Evolutionary conservation across 805 yeast genomes (phyloP).

Genomic region (Candida methanosorbosa): DNA sequence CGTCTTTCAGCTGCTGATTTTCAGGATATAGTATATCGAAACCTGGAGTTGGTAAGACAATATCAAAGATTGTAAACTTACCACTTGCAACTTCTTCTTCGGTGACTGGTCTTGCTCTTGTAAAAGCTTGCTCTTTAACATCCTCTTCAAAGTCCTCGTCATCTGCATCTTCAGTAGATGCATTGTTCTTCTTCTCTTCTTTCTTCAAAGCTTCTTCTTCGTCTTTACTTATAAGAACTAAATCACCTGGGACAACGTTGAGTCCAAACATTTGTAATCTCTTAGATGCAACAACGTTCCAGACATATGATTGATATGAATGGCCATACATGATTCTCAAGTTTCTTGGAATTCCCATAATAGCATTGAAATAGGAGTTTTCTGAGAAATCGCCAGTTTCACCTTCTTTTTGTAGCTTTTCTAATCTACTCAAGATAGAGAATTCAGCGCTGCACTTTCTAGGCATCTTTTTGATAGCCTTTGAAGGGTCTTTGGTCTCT

Average conservation of each 20-base stretch:
- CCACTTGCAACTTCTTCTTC: slow-evolving; percentile 57
- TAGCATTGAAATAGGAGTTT: slow-evolving; percentile 64
- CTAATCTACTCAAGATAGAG: slow-evolving; percentile 55
- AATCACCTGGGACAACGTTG: slow-evolving; percentile 70
- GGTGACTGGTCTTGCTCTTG: slow-evolving; percentile 69
- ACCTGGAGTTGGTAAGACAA: slow-evolving; percentile 96
- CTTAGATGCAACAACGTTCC: slow-evolving; percentile 82
- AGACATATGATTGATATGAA: slow-evolving; percentile 92
- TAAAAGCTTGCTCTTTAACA: slow-evolving; percentile 43
- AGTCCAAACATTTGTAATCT: slow-evolving; percentile 67
- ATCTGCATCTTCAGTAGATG: slow-evolving; percentile 21
- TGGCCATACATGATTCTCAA: slow-evolving; percentile 92
- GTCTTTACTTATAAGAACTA: slow-evolving; percentile 41
- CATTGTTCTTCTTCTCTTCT: background rate
- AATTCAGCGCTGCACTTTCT: slow-evolving; percentile 79
- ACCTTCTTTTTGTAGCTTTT: slow-evolving; percentile 38
- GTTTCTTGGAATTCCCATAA: slow-evolving; percentile 87
- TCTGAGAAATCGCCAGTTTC: slow-evolving; percentile 34
- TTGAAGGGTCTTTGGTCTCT: slow-evolving; percentile 54
- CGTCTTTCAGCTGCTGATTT: slow-evolving; percentile 47
- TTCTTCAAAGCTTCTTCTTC: slow-evolving; percentile 3
- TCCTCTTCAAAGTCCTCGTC: slow-evolving; percentile 66
- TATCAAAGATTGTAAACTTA: slow-evolving; percentile 63
- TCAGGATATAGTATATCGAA: slow-evolving; percentile 83
- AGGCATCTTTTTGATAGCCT: slow-evolving; percentile 74